These are phyloP conservation scores for Borealophlyctis nickersoniae DNA, from an alignment of 192 early-diverging fungal species.

Conservation along the genomic window DNA sequence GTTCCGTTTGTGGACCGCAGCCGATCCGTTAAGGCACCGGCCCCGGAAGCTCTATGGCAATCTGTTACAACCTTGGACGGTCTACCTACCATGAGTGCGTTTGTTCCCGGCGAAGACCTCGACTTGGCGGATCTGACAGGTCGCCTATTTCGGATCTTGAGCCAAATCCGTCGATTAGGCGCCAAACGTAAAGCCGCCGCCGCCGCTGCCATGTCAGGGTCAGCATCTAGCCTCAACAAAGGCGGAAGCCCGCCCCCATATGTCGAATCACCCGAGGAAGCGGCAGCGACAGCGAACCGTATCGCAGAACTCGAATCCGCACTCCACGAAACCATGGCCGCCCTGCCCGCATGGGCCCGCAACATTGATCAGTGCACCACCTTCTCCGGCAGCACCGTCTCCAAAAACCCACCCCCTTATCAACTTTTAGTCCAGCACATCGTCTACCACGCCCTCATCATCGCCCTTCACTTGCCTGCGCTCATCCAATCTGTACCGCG, in stretches of 20 bases:
- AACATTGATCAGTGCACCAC: neutral
- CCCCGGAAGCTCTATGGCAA: constrained; percentile 24
- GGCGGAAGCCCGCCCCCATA: neutral
- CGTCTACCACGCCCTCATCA: constrained; percentile 15
- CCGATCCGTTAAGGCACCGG: constrained; percentile 13
- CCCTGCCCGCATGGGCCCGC: constrained; percentile 21
- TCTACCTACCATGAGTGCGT: constrained; percentile 13
- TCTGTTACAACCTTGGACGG: constrained; percentile 7
- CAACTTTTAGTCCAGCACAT: constrained; percentile 23
- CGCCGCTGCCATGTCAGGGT: neutral
- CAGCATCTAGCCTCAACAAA: no score
- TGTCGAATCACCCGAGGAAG: neutral
- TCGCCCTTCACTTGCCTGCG: constrained; percentile 21
- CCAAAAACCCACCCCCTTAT: constrained; percentile 16
- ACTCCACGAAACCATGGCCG: constrained; percentile 11
- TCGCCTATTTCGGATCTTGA: constrained; percentile 10
- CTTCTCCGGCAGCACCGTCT: constrained; percentile 6
- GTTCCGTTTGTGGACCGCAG: constrained; percentile 17
- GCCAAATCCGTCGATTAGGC: constrained; percentile 1
- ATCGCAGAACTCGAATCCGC: constrained; percentile 4
- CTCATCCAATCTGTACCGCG: neutral
- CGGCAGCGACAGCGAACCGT: neutral
- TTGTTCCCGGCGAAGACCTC: constrained; percentile 22
- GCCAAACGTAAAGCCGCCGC: neutral
- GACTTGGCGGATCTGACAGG: constrained; percentile 16